phyloP scores from a whole-genome alignment of 2,329 filamentous ascomycete species.

The Ascochyta fabae region DNA sequence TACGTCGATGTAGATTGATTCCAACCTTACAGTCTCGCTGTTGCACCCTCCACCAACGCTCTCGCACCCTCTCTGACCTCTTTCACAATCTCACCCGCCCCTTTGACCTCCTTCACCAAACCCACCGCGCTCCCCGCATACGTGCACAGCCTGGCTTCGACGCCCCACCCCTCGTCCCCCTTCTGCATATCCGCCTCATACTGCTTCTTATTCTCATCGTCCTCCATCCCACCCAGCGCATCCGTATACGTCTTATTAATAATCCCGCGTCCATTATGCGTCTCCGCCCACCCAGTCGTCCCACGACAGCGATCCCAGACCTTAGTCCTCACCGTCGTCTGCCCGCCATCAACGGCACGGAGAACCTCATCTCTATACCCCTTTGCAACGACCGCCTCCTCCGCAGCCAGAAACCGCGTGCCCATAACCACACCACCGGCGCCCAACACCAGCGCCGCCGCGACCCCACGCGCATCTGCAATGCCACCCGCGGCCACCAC shows the following conservation, averaged over 20 bases:
- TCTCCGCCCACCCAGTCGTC: constrained; percentile 63
- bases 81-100: constrained; percentile 60
- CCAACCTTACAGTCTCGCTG: not conserved
- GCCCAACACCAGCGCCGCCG: constrained; percentile 63
- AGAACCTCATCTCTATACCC: constrained; percentile 59
- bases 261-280: constrained; percentile 65
- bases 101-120: constrained; percentile 58
- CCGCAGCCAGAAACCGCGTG: constrained; percentile 66
- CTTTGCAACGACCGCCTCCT: constrained; percentile 54
- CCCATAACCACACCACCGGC: constrained; percentile 65
- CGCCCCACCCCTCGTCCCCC: constrained; percentile 61
- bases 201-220: constrained; percentile 54
- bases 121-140: constrained; percentile 70
- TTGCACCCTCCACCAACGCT: constrained; percentile 32
- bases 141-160: constrained; percentile 61
- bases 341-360: constrained; percentile 57
- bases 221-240: constrained; percentile 47
- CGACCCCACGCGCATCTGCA: constrained; percentile 63
- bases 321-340: constrained; percentile 57
- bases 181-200: constrained; percentile 58
- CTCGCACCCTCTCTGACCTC: constrained; percentile 53
- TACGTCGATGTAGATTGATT: not conserved
- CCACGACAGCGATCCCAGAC: constrained; percentile 62
- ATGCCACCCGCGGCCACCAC: constrained; percentile 66
- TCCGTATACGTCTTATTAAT: constrained; percentile 61